Percentiles rank a stretch among this genome's conserved stretches.
phyloP scores from a whole-genome alignment of 2,329 filamentous ascomycete genomes.

The Diplodia sapinea region DNA sequence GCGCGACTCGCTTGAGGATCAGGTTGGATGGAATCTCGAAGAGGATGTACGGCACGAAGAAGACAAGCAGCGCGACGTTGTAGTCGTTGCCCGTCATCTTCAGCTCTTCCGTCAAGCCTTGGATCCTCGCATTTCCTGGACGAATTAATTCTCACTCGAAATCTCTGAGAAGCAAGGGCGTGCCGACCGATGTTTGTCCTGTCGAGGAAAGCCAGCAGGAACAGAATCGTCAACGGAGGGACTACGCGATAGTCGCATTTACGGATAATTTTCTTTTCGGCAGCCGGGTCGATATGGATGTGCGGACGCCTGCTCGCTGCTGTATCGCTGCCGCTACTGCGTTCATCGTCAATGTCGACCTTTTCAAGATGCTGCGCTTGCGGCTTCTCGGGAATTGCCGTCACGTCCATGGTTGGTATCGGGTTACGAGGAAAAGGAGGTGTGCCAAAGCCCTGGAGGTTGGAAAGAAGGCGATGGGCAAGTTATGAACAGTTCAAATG shows the following conservation, averaged over 20 bases:
- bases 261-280: slow-evolving; percentile 54
- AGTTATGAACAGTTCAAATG: background rate
- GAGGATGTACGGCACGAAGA: slow-evolving; percentile 58
- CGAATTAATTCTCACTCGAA: slow-evolving; percentile 28
- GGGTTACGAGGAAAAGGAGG: background rate
- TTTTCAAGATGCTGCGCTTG: slow-evolving; percentile 13
- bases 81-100: slow-evolving; percentile 61
- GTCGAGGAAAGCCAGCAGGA: slow-evolving; percentile 42
- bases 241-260: slow-evolving; percentile 58
- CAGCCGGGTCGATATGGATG: slow-evolving; percentile 42
- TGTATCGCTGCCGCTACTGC: slow-evolving; percentile 3
- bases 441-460: too few species aligned
- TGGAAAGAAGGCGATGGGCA: background rate
- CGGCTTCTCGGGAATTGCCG: slow-evolving; percentile 7
- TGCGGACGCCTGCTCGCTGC: background rate
- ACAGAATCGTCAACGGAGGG: slow-evolving; percentile 49
- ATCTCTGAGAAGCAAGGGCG: background rate
- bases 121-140: slow-evolving; percentile 51
- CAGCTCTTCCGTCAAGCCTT: slow-evolving; percentile 38
- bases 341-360: slow-evolving; percentile 5
- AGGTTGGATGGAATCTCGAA: slow-evolving; percentile 60
- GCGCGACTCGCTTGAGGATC: slow-evolving; percentile 61
- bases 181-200: slow-evolving; percentile 42
- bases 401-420: slow-evolving; percentile 2
- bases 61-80: slow-evolving; percentile 66